phyloP scores from a whole-genome alignment of 1,284 basidiomycete species.

The Ceratorhiza oryzae-sativae region DNA sequence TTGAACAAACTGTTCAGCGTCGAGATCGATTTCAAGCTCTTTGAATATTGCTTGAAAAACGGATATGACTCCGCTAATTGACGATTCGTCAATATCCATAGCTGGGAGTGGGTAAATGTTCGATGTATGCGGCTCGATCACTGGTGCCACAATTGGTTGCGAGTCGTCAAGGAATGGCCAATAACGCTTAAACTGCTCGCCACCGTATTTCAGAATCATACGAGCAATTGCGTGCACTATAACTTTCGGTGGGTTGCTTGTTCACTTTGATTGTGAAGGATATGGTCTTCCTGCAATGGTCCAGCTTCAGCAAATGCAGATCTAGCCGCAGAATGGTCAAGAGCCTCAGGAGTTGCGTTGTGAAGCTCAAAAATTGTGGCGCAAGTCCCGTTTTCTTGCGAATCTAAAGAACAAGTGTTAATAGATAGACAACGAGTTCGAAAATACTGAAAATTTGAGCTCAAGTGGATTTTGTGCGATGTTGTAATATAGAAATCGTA shows the following conservation, averaged over 20 bases:
- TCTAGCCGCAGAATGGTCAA: constrained; percentile 36
- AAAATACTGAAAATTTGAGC: no score
- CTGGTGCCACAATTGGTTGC: constrained; percentile 45
- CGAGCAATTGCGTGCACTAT: constrained; percentile 49
- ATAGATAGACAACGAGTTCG: not conserved
- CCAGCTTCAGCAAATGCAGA: not conserved
- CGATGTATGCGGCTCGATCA: constrained; percentile 51
- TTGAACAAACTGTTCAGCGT: constrained; percentile 37
- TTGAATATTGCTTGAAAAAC: constrained; percentile 50
- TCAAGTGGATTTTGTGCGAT: no score
- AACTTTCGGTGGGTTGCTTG: constrained; percentile 38
- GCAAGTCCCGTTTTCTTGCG: constrained; percentile 11
- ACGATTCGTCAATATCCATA: constrained; percentile 53
- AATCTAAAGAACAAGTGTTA: not conserved
- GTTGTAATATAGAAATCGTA: constrained; percentile 29
- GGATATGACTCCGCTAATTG: constrained; percentile 51
- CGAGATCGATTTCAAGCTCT: constrained; percentile 46
- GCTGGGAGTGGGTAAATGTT: constrained; percentile 50
- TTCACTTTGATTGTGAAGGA: constrained; percentile 46
- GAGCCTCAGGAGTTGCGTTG: constrained; percentile 8
- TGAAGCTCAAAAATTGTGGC: constrained; percentile 2
- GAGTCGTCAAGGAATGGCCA: constrained; percentile 43
- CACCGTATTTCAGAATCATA: constrained; percentile 50
- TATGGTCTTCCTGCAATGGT: constrained; percentile 44
- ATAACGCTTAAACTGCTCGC: constrained; percentile 48